Conservation (phyloP, 2,329 filamentous ascomycete genomes). For the Sporothrix variecibatus region DNA sequence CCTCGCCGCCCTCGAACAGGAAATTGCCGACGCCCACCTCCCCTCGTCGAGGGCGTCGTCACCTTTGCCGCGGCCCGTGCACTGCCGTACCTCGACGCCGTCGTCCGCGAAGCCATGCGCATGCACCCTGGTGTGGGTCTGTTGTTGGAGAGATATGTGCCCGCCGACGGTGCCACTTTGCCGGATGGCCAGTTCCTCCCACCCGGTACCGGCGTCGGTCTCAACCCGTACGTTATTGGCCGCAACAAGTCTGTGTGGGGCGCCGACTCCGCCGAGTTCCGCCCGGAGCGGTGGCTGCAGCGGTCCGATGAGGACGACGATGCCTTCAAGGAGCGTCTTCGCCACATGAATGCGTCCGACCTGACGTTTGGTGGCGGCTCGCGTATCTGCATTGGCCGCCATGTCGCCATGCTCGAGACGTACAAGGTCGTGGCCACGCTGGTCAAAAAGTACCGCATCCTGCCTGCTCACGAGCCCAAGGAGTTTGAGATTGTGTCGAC, state of each 20-base stretch:
- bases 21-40: not conserved
- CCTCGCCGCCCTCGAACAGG: not conserved
- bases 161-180: not conserved
- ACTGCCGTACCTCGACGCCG: conserved; percentile 51
- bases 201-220: not conserved
- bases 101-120: conserved; percentile 51
- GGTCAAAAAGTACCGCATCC: conserved; percentile 42
- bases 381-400: conserved; percentile 44
- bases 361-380: conserved; percentile 45
- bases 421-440: conserved; percentile 46
- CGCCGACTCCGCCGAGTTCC: not conserved
- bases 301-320: not conserved
- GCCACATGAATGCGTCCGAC: conserved; percentile 42
- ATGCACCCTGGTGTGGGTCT: conserved; percentile 40
- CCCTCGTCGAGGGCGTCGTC: conserved; percentile 9
- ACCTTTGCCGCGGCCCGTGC: conserved; percentile 18
- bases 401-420: conserved; percentile 40
- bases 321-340: not conserved
- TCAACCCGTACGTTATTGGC: not conserved
- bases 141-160: conserved; percentile 5
- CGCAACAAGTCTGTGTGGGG: not conserved
- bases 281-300: not conserved
- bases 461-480: conserved; percentile 31
- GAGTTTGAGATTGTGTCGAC: conserved; percentile 32
- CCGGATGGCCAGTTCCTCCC: not conserved